Evolutionary conservation across 495 filamentous ascomycete species (phyloP).

Genomic region (Podospora tetraspora): DNA sequence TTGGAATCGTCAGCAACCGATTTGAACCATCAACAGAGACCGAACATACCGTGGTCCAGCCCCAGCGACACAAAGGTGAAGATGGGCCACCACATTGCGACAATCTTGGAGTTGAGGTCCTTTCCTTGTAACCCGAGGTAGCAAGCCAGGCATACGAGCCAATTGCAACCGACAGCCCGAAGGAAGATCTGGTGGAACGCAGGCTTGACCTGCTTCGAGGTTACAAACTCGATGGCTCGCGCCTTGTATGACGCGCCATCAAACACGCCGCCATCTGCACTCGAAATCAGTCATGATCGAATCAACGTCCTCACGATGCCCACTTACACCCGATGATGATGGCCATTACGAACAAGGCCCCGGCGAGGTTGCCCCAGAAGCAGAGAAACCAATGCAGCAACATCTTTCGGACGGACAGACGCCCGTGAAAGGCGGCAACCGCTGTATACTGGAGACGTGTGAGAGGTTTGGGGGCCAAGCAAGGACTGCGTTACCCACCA

Average conservation of each 20-base stretch:
- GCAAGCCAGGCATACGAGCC: conserved; percentile 58
- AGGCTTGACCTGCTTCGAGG: conserved; percentile 51
- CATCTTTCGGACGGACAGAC: conserved; percentile 46
- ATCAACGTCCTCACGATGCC: not conserved
- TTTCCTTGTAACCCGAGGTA: conserved; percentile 54
- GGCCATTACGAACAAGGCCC: conserved; percentile 53
- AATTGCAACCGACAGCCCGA: conserved; percentile 58
- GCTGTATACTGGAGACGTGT: conserved; percentile 43
- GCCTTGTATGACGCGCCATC: conserved; percentile 45
- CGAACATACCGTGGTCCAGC: conserved; percentile 43
- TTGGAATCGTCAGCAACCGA: not conserved
- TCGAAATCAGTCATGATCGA: not conserved
- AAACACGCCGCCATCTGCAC: conserved; percentile 52
- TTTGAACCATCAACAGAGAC: not conserved
- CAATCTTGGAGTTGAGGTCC: conserved; percentile 51
- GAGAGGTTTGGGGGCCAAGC: not conserved
- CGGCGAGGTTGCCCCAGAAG: conserved; percentile 57
- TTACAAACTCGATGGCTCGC: conserved; percentile 48
- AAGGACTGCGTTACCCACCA: conserved; percentile 34
- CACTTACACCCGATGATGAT: conserved; percentile 54
- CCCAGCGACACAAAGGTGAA: conserved; percentile 56
- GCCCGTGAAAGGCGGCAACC: conserved; percentile 49
- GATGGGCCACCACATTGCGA: conserved; percentile 60
- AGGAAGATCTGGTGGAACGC: conserved; percentile 57
- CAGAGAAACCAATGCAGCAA: conserved; percentile 52